Evolutionary conservation across 768 basidiomycete genomes (phyloP).

Genomic region (Collybiopsis confluens): DNA sequence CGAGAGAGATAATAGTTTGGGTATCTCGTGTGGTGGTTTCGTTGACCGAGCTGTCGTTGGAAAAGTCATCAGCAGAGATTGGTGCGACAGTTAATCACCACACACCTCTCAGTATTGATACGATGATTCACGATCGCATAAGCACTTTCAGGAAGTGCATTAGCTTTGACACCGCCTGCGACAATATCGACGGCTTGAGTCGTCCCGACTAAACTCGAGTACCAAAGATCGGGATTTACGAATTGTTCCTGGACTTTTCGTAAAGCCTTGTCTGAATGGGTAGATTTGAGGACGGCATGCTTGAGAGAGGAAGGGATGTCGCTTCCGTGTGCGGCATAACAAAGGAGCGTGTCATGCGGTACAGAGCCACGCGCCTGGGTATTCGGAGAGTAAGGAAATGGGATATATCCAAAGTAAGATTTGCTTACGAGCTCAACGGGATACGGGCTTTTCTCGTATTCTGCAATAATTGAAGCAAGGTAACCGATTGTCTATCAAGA

Average conservation of each 20-base stretch:
- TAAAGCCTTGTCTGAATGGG: slow-evolving; percentile 33
- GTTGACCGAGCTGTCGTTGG: slow-evolving; percentile 27
- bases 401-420: not conserved
- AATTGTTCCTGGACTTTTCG: slow-evolving; percentile 32
- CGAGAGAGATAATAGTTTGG: slow-evolving; percentile 28
- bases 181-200: slow-evolving; percentile 58
- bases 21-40: slow-evolving; percentile 25
- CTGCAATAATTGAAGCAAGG: slow-evolving; percentile 45
- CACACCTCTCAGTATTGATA: slow-evolving; percentile 36
- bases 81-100: not conserved
- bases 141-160: slow-evolving; percentile 56
- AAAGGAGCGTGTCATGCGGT: slow-evolving; percentile 41
- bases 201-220: slow-evolving; percentile 36
- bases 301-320: slow-evolving; percentile 32
- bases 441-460: slow-evolving; percentile 43
- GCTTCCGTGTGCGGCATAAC: slow-evolving; percentile 45
- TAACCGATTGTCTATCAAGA: slow-evolving; percentile 48
- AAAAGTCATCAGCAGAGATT: not conserved
- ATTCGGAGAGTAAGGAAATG: not conserved
- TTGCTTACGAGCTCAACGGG: slow-evolving; percentile 28
- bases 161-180: slow-evolving; percentile 42
- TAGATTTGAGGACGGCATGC: slow-evolving; percentile 28
- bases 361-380: slow-evolving; percentile 34
- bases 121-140: slow-evolving; percentile 49
- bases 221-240: slow-evolving; percentile 10